These are phyloP conservation scores for Amylocystis lapponica DNA, from an alignment of 768 basidiomycete species.

Conservation along the genomic window DNA sequence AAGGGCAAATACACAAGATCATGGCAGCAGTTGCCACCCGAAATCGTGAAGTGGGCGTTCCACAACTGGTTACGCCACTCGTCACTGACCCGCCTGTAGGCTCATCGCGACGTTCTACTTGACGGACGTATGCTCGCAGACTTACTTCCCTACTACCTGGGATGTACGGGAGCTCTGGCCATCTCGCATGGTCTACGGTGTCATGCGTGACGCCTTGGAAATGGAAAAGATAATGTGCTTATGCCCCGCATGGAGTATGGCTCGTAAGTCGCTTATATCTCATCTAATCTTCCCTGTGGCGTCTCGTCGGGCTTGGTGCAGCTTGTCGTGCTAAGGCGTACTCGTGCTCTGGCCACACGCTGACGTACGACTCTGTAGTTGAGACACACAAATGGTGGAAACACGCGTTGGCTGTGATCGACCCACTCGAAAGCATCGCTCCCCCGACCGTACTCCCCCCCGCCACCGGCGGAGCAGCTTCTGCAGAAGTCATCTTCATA, in stretches of 20 bases:
- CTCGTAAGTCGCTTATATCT: slow-evolving; percentile 40
- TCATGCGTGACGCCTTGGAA: slow-evolving; percentile 55
- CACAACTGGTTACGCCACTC: slow-evolving; percentile 30
- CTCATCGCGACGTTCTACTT: slow-evolving; percentile 57
- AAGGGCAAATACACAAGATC: slow-evolving; percentile 57
- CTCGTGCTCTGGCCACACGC: slow-evolving; percentile 1
- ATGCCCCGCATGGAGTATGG: slow-evolving; percentile 53
- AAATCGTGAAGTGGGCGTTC: slow-evolving; percentile 50
- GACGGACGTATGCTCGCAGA: slow-evolving; percentile 36
- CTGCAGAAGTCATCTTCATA: slow-evolving; percentile 15
- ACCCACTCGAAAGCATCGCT: slow-evolving; percentile 60
- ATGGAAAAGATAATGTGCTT: slow-evolving; percentile 59
- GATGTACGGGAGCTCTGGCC: slow-evolving; percentile 52
- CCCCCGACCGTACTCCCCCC: slow-evolving; percentile 39
- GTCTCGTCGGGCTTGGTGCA: no score
- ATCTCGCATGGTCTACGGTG: slow-evolving; percentile 53
- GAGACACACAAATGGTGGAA: slow-evolving; percentile 69
- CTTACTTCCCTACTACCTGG: slow-evolving; percentile 45
- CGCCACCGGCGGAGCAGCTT: slow-evolving; percentile 20
- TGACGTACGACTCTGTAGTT: slow-evolving; percentile 34
- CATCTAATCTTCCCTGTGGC: slow-evolving; percentile 1
- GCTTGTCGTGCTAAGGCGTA: slow-evolving; percentile 11
- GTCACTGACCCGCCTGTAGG: slow-evolving; percentile 27
- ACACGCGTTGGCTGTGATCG: slow-evolving; percentile 54
- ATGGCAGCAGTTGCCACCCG: slow-evolving; percentile 57